Evolutionary conservation across 2,329 filamentous ascomycete species (phyloP), one percentile per base, ranked within the genome.

Genomic region (Tolypocladium pustulatum): DNA sequence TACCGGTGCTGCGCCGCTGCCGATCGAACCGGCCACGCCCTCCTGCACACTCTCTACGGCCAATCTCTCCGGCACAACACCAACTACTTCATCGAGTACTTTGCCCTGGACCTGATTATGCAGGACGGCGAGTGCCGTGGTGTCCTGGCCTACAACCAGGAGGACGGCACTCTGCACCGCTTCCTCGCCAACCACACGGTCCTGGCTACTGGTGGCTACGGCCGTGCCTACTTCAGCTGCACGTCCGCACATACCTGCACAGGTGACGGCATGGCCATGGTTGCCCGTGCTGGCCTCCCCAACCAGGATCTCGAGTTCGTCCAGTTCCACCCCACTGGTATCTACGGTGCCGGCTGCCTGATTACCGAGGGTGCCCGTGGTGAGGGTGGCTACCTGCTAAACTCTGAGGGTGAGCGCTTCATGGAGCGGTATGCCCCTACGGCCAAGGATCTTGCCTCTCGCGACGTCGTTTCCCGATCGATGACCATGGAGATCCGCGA

Each of bases 21-120:
- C 67, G 94, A 99, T 75, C 85, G 93, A 82, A 97, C 94, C 63
- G 94, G 94, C 64, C 94, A 99, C 78, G 94, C 94, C 69, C 89
- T 99, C 66, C 86, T 99, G 57, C 94, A 99, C 83, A 99, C 94
- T 32, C 89, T 99, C 65, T 99, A 97, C 78, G 94, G 94, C 69
- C 93, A 97, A 80, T 97, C 92, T 57, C 85, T 97, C 62, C 84
- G 90, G 72, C 91, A 97, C 83, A 96, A 97, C 83, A 97, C 93
- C 72, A 97, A 97, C 82, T 99, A 97, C 84, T 97, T 99, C 79
- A 97, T 99, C 75, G 94, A 97, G 78, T 97, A 92, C 83, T 99
- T 97, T 75, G 94, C 92, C 68, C 84, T 96, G 66, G 94, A 97
- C 73, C 80, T 97, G 76, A 89, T 99, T 69, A 97, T 97, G 94